Evolutionary conservation across 257 asterid genomes (phyloP).

Genomic region (Verbascum thapsus): DNA sequence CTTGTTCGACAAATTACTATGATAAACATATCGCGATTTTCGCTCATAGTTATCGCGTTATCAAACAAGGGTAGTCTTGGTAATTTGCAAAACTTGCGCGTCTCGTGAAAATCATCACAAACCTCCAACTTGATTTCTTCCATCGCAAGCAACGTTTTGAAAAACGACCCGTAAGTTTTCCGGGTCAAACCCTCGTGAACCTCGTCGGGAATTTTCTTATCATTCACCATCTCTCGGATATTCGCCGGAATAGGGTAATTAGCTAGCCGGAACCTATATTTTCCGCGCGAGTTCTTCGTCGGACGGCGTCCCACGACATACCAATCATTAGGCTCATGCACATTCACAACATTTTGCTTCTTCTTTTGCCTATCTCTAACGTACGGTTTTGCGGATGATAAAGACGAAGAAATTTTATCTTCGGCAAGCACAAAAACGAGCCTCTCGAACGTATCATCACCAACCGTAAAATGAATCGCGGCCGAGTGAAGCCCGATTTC

Average conservation of each 20-base stretch:
- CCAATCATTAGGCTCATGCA: slow-evolving; percentile 36
- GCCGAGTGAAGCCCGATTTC: slow-evolving; percentile 77
- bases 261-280: slow-evolving; percentile 36
- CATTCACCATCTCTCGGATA: slow-evolving; percentile 53
- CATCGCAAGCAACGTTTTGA: slow-evolving; percentile 65
- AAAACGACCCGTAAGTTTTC: slow-evolving; percentile 52
- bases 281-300: slow-evolving; percentile 38
- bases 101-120: neutral
- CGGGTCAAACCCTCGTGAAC: slow-evolving; percentile 52
- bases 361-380: slow-evolving; percentile 53
- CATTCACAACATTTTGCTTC: slow-evolving; percentile 46
- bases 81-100: no score
- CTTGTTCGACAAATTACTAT: no score
- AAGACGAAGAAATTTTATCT: slow-evolving; percentile 72
- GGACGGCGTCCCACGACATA: slow-evolving; percentile 73
- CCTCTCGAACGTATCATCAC: slow-evolving; percentile 77
- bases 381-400: slow-evolving; percentile 69
- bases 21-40: no score
- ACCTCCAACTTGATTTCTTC: slow-evolving; percentile 99
- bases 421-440: slow-evolving; percentile 76
- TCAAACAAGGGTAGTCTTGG: no score
- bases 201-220: slow-evolving; percentile 58
- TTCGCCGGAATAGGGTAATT: slow-evolving; percentile 57
- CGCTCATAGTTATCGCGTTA: no score
- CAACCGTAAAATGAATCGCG: slow-evolving; percentile 74